Evolutionary conservation across 345 rosid genomes (phyloP).

Genomic region (Stellera chamaejasme): DNA sequence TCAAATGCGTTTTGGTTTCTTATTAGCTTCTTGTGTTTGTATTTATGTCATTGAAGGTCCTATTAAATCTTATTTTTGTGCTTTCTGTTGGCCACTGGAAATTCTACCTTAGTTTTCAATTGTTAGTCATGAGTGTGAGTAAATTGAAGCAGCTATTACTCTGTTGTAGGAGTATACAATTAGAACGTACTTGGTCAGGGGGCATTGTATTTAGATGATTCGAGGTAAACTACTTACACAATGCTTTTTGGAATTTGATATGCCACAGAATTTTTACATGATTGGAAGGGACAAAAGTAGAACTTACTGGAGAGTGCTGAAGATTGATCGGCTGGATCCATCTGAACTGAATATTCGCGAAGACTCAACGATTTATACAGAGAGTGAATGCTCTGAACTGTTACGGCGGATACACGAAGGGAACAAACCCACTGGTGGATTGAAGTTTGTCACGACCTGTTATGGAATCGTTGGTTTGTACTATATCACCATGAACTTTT

Average conservation of each 20-base stretch:
- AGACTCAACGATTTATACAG: constrained; percentile 68
- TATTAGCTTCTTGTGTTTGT: background rate
- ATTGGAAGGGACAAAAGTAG: constrained; percentile 65
- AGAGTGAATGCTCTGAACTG: constrained; percentile 64
- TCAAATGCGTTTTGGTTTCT: background rate
- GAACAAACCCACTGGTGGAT: constrained; percentile 84
- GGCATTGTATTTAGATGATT: too few species aligned
- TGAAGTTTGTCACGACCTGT: constrained; percentile 74
- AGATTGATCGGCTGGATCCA: constrained; percentile 65
- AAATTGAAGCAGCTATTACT: background rate
- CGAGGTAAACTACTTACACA: too few species aligned
- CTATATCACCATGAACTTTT: constrained; percentile 1
- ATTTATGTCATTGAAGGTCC: background rate
- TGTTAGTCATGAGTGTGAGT: constrained; percentile 1
- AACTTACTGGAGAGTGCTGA: constrained; percentile 70
- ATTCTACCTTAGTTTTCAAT: constrained; percentile 1
- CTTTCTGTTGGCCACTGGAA: background rate
- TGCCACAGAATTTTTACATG: constrained; percentile 67
- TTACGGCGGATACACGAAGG: constrained; percentile 90
- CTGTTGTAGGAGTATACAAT: background rate
- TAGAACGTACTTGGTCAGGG: background rate
- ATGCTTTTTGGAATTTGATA: constrained; percentile 1
- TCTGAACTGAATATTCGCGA: constrained; percentile 70
- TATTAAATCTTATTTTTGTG: background rate
- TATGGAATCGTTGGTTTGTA: constrained; percentile 90